A percentile compares a stretch with the other conserved stretches of the same genome.
phyloP scores from a whole-genome alignment of 2,329 filamentous ascomycete genomes.

The Lasiodiplodia citricola region DNA sequence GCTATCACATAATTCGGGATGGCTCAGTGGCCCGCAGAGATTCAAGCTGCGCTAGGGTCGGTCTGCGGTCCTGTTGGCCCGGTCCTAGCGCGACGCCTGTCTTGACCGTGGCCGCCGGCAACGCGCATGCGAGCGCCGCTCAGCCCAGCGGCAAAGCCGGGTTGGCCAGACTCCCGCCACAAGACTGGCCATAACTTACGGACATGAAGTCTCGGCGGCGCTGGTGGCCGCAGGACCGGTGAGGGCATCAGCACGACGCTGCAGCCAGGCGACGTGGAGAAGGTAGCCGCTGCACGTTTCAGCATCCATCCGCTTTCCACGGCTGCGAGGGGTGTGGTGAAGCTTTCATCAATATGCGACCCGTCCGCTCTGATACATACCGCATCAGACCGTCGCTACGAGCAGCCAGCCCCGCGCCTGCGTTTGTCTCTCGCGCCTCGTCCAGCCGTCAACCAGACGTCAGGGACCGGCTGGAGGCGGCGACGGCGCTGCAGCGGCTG shows the following conservation, averaged over 20 bases:
- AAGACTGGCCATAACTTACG: not conserved
- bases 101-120: constrained; percentile 2
- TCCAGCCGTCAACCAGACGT: not conserved
- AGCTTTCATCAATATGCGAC: constrained; percentile 18
- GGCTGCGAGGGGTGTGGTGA: not conserved
- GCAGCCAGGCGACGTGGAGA: not conserved
- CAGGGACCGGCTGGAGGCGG: not conserved
- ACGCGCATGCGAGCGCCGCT: not conserved
- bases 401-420: not conserved
- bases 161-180: constrained; percentile 1
- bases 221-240: not conserved
- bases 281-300: not conserved
- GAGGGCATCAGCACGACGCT: not conserved
- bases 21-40: constrained; percentile 6
- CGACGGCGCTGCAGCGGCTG: not conserved
- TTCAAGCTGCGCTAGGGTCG: constrained; percentile 1
- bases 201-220: constrained; percentile 1
- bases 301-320: not conserved
- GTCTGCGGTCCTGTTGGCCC: constrained; percentile 1
- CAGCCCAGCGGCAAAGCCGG: not conserved
- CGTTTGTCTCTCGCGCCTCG: not conserved
- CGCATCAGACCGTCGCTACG: constrained; percentile 15
- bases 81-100: not conserved
- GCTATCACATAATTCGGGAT: constrained; percentile 12
- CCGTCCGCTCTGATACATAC: constrained; percentile 18